phyloP scores from a whole-genome alignment of 371 early-diverging fungal genomes.

The Dentiscutata heterogama region DNA sequence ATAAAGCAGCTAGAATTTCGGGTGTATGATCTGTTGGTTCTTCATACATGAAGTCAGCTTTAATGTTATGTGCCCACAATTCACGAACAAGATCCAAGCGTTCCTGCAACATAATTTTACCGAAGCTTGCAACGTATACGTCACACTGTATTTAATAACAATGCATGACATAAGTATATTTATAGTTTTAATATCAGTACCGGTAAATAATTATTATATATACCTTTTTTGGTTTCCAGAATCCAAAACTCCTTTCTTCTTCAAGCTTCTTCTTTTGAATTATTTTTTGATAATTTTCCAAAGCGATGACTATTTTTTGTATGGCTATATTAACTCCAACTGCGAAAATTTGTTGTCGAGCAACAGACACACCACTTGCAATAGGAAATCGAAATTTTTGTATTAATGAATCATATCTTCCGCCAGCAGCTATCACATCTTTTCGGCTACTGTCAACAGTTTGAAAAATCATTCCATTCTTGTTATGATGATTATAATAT shows the following conservation, averaged over 20 bases:
- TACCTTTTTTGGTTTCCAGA: conserved; percentile 69
- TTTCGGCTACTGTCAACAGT: conserved; percentile 70
- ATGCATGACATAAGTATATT: neutral
- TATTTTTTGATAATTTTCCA: conserved; percentile 74
- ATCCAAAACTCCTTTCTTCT: conserved; percentile 67
- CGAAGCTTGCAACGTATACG: conserved; percentile 85
- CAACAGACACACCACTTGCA: neutral
- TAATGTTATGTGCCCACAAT: conserved; percentile 78
- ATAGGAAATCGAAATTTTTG: conserved; percentile 66
- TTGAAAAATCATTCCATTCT: conserved; percentile 81
- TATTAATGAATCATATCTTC: conserved; percentile 84
- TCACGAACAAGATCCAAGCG: conserved; percentile 78
- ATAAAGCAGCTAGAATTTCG: conserved; percentile 69
- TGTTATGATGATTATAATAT: conserved; percentile 80
- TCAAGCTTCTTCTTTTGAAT: conserved; percentile 62
- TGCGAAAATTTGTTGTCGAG: conserved; percentile 61
- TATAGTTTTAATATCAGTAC: neutral
- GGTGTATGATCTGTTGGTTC: conserved; percentile 70
- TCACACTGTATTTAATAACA: conserved; percentile 62
- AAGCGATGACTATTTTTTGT: conserved; percentile 76
- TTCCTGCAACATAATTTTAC: conserved; percentile 75
- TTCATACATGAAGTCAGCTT: conserved; percentile 80
- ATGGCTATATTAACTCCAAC: conserved; percentile 85
- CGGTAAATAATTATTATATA: neutral
- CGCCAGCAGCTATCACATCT: conserved; percentile 87